phyloP scores from a whole-genome alignment of 2,329 filamentous ascomycete species.

The Endocalyx cinctus region DNA sequence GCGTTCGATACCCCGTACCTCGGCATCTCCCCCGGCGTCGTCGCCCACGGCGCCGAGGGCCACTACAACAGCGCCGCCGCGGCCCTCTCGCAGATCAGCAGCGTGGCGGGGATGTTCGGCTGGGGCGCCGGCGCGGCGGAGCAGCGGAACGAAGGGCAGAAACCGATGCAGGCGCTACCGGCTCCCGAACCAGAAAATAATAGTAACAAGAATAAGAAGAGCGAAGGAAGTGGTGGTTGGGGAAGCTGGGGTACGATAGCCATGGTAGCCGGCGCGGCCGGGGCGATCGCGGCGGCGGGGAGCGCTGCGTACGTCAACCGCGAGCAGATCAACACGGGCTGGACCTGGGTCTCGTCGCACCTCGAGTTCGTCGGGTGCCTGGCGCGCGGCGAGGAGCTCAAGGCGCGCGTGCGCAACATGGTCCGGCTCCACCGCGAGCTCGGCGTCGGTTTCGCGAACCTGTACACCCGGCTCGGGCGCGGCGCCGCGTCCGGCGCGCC shows the following conservation, averaged over 20 bases:
- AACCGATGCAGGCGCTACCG: conserved; percentile 33
- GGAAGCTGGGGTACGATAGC: conserved; percentile 80
- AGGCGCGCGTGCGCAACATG: conserved; percentile 66
- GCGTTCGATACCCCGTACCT: conserved; percentile 94
- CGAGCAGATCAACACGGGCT: conserved; percentile 71
- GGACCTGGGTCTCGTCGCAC: conserved; percentile 81
- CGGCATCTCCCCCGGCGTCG: conserved; percentile 73
- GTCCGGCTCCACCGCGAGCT: conserved; percentile 60
- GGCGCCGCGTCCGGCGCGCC: conserved; percentile 45
- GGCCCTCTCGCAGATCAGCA: conserved; percentile 62
- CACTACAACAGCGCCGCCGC: conserved; percentile 73
- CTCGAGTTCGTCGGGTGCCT: conserved; percentile 91
- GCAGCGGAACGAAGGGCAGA: conserved; percentile 14
- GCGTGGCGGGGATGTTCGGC: conserved; percentile 63
- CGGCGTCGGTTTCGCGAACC: conserved; percentile 73
- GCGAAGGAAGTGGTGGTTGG: conserved; percentile 47
- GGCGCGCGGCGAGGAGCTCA: conserved; percentile 76
- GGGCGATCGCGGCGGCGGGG: conserved; percentile 74
- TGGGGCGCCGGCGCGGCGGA: conserved; percentile 49
- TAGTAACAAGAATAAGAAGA: not conserved
- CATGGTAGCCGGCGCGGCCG: conserved; percentile 79
- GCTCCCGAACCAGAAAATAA: conserved; percentile 11
- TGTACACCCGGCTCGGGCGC: conserved; percentile 80
- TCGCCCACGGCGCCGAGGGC: conserved; percentile 81
- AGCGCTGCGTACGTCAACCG: conserved; percentile 83